Evolutionary conservation across 345 rosid genomes (phyloP).

Genomic region (Passiflora organensis): DNA sequence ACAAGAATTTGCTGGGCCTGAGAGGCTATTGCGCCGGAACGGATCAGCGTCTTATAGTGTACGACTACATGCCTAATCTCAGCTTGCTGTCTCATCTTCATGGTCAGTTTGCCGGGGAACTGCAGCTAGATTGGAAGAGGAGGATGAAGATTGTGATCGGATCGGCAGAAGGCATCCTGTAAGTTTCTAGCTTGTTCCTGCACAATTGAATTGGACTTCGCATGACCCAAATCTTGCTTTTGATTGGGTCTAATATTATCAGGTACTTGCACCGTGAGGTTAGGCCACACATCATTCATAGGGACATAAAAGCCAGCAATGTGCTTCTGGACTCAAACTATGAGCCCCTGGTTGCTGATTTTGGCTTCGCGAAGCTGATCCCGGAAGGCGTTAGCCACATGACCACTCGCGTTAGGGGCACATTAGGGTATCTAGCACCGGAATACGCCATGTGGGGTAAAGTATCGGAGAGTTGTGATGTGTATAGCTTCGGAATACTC

Average conservation of each 20-base stretch:
- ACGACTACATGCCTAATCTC: constrained; percentile 68
- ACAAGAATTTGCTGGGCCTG: constrained; percentile 58
- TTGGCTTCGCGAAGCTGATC: constrained; percentile 80
- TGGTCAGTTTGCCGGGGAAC: constrained; percentile 46
- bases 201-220: too few relatives aligned
- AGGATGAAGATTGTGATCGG: constrained; percentile 58
- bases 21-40: constrained; percentile 60
- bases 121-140: constrained; percentile 50
- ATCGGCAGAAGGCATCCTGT: constrained; percentile 62
- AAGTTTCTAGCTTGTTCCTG: too few relatives aligned
- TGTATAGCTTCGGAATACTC: constrained; percentile 81
- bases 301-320: constrained; percentile 42
- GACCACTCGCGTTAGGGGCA: constrained; percentile 72
- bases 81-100: constrained; percentile 68
- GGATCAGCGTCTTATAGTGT: constrained; percentile 64
- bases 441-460: constrained; percentile 84
- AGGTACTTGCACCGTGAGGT: constrained; percentile 50
- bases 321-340: constrained; percentile 67
- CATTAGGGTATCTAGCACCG: constrained; percentile 75
- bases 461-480: constrained; percentile 78
- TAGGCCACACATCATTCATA: constrained; percentile 48
- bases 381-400: constrained; percentile 74
- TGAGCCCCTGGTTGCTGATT: constrained; percentile 81
- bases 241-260: too few relatives aligned
- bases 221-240: too few relatives aligned